These are phyloP conservation scores for Psilocybe mexicana DNA, from an alignment of 1,284 basidiomycete genomes.

Conservation along the genomic window DNA sequence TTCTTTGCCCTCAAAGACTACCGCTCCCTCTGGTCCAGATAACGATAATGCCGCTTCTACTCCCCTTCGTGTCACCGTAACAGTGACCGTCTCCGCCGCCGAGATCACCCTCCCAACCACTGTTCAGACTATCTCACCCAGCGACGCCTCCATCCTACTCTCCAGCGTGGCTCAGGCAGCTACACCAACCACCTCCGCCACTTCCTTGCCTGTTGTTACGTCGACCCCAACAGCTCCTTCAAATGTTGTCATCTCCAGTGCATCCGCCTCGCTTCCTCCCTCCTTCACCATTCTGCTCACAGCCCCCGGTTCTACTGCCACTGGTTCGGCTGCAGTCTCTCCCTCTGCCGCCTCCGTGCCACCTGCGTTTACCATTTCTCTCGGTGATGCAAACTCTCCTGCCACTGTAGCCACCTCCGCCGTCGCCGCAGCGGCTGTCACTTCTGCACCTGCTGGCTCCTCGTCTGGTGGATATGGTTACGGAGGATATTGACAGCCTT, in stretches of 20 bases:
- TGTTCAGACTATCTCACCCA: constrained; percentile 44
- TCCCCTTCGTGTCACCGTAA: constrained; percentile 25
- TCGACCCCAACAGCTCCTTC: constrained; percentile 2
- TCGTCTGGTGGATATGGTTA: constrained; percentile 9
- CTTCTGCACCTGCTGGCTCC: background rate
- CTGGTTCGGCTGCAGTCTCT: background rate
- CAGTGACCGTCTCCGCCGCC: constrained; percentile 37
- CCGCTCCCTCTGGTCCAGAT: constrained; percentile 1
- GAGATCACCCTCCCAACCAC: constrained; percentile 30
- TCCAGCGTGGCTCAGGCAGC: constrained; percentile 29
- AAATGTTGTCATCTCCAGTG: background rate
- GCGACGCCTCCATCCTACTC: constrained; percentile 43
- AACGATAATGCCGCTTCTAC: background rate
- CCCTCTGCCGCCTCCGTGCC: background rate
- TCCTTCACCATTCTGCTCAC: background rate
- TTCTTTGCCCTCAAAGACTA: background rate
- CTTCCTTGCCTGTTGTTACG: background rate
- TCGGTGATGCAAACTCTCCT: background rate
- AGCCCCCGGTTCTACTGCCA: background rate
- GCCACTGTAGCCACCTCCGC: background rate
- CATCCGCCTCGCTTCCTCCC: background rate
- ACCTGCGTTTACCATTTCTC: background rate
- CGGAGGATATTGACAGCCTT: constrained; percentile 2
- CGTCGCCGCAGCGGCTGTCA: constrained; percentile 3
- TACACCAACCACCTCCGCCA: constrained; percentile 5